Evolutionary conservation across 805 yeast genomes (phyloP).

Genomic region (Lachancea sp.): DNA sequence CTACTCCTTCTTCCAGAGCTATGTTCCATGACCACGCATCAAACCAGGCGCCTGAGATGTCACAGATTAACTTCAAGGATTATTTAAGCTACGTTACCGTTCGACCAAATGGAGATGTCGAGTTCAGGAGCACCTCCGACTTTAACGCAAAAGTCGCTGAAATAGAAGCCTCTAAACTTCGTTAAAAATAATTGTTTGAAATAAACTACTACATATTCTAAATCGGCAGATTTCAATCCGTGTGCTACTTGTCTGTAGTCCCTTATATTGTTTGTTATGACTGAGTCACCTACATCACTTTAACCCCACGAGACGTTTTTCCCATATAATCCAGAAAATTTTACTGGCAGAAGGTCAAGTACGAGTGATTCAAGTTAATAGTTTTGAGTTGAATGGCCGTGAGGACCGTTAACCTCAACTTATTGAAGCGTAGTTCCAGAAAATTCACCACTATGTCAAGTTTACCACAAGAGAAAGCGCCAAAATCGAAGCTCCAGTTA

Average conservation of each 20-base stretch:
- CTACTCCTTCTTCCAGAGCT: constrained; percentile 3
- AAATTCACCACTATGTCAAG: constrained; percentile 14
- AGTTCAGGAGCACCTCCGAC: constrained; percentile 21
- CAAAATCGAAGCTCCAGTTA: constrained; percentile 52
- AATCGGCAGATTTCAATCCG: not conserved
- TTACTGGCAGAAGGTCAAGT: not conserved
- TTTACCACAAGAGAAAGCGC: constrained; percentile 18
- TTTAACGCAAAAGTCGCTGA: constrained; percentile 11
- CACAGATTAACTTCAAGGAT: constrained; percentile 7
- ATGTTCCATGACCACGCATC: not conserved
- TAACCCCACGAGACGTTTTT: not conserved
- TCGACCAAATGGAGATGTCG: constrained; percentile 17
- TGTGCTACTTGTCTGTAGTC: too few relatives aligned
- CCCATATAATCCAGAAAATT: constrained; percentile 1
- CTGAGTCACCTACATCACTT: not conserved
- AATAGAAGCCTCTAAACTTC: constrained; percentile 8
- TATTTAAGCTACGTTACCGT: constrained; percentile 24
- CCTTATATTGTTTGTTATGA: not conserved
- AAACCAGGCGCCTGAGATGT: not conserved
- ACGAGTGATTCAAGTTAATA: too few relatives aligned
- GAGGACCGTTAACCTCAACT: not conserved
- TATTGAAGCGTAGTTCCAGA: not conserved
- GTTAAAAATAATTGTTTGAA: not conserved
- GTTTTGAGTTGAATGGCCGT: constrained; percentile 1
- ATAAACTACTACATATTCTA: not conserved